Evolutionary conservation across 805 yeast species (phyloP), one percentile per base, ranked within the genome.

Genomic region (Zygosaccharomyces pseudorouxii): DNA sequence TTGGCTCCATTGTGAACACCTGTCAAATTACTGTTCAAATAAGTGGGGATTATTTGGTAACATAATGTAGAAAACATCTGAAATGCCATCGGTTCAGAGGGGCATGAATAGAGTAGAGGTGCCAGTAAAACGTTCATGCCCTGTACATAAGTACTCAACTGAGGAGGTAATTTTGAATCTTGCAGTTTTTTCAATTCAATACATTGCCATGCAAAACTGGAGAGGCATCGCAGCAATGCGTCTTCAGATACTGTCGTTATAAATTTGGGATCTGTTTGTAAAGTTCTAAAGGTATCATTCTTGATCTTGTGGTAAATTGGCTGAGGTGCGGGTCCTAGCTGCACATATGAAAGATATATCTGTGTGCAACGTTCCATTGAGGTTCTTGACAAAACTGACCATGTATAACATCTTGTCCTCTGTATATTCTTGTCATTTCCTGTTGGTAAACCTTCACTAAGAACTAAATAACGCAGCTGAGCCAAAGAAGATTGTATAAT

Each of bases 101-200:
- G 81, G 56, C 85, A 76, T 0, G 85, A 75, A 62, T 79, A 89
- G 14, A 89, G 76, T 47, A 89, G 78, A 1, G 97, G 96, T 0
- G 96, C 97, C 20, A 85, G 76, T 19, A 89, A 65, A 0, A 89
- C 89, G 62, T 89, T 89, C 84, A 90, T 80, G 2, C 97, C 97
- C 63, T 89, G 97, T n/a, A 89, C 96, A 60, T 88, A 88, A 0
- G 72, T 56, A 44, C 64, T 56, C 25, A 60, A 55, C 11, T 56
- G 50, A n/a, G 43, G 46, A 45, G 57, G 41, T 29, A 39, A 42
- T 18, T 35, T 43, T 25, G 49, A 14, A 30, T 41, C 37, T 3
- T 40, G 33, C 43, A 9, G 62, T 50, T 44, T 45, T 11, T 46
- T 35, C 29, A 44, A 16, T 29, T 57, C 60, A 25, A 58, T 54